These are phyloP conservation scores for Cytidiella melzeri DNA, from an alignment of 768 basidiomycete genomes.

Conservation along the genomic window DNA sequence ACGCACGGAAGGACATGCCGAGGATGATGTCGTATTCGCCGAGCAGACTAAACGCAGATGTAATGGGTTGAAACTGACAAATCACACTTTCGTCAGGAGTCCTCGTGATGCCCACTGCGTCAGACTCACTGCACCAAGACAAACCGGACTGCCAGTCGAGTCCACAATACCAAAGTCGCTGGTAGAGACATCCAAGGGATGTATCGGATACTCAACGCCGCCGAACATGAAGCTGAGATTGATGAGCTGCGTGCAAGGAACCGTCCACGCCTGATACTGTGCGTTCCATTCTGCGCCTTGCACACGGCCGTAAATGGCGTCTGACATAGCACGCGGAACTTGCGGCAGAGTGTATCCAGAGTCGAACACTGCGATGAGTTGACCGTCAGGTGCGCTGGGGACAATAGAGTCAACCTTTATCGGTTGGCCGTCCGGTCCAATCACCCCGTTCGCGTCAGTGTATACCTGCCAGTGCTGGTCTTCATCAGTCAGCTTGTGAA, in stretches of 20 bases:
- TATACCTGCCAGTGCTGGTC: conserved; percentile 82
- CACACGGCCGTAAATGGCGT: conserved; percentile 77
- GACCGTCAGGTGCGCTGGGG: conserved; percentile 54
- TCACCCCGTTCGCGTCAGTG: conserved; percentile 62
- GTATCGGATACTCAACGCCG: conserved; percentile 60
- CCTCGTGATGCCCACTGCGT: not conserved
- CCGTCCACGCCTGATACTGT: conserved; percentile 52
- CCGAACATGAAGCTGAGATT: conserved; percentile 70
- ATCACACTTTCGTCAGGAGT: conserved; percentile 10
- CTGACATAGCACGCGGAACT: conserved; percentile 67
- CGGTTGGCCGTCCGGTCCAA: conserved; percentile 68
- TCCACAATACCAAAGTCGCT: conserved; percentile 48
- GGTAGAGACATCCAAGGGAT: conserved; percentile 66
- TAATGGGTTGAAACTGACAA: conserved; percentile 74
- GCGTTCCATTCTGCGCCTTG: conserved; percentile 63
- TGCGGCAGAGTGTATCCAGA: conserved; percentile 69
- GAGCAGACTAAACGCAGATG: conserved; percentile 69
- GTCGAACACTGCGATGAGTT: conserved; percentile 69
- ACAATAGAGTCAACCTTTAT: conserved; percentile 62
- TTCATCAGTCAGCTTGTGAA: conserved; percentile 50
- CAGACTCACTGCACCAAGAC: conserved; percentile 64
- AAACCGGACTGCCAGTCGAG: conserved; percentile 46
- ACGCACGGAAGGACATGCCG: conserved; percentile 74
- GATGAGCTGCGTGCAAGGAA: conserved; percentile 70
- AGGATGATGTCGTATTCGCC: conserved; percentile 80